Evolutionary conservation across 2,329 filamentous ascomycete genomes (phyloP).

Genomic region (Aureobasidium sp.): DNA sequence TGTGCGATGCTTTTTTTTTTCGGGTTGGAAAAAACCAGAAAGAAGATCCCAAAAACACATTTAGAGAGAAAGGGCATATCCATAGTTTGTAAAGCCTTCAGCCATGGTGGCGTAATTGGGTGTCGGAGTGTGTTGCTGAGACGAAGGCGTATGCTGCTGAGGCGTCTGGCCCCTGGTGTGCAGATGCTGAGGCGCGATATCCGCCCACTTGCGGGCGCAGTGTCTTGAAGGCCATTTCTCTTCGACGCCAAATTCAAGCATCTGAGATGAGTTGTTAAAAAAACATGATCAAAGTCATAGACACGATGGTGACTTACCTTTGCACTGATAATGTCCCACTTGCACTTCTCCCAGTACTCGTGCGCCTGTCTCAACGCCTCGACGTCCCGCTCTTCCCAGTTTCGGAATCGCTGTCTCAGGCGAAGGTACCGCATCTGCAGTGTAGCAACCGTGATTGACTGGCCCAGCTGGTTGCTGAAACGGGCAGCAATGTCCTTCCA

Average conservation of each 20-base stretch:
- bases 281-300: neutral
- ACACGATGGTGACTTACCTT: constrained; percentile 34
- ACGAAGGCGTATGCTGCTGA: constrained; percentile 19
- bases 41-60: neutral
- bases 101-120: neutral
- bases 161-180: constrained; percentile 7
- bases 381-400: constrained; percentile 47
- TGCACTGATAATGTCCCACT: constrained; percentile 47
- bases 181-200: constrained; percentile 30
- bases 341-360: constrained; percentile 47
- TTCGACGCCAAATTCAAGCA: constrained; percentile 44
- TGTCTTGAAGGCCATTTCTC: constrained; percentile 47
- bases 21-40: neutral
- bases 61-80: constrained; percentile 1
- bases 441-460: constrained; percentile 42
- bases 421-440: constrained; percentile 50
- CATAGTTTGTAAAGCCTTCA: neutral
- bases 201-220: constrained; percentile 46
- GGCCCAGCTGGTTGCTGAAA: constrained; percentile 43
- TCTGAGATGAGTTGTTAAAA: constrained; percentile 30
- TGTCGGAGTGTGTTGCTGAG: constrained; percentile 5
- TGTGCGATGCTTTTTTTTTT: constrained; percentile 2
- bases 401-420: constrained; percentile 43
- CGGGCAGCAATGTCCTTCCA: constrained; percentile 50
- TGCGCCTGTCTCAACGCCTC: constrained; percentile 43